These are phyloP conservation scores for Camellia japonica DNA, from an alignment of 148 eudicot species.

Conservation along the genomic window DNA sequence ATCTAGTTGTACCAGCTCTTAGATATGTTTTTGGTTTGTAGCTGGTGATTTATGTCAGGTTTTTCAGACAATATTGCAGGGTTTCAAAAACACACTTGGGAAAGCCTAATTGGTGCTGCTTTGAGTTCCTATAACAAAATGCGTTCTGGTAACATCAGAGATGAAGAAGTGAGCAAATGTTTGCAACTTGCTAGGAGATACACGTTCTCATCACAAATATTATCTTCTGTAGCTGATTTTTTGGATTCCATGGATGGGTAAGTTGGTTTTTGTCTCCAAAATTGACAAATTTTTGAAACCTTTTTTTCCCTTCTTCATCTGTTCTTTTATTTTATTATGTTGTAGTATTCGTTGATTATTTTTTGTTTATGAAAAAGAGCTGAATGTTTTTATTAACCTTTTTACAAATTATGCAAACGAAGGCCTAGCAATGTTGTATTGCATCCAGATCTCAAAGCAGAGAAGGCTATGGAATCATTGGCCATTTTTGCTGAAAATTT, in stretches of 20 bases:
- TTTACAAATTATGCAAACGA: constrained; percentile 13
- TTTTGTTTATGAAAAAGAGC: not conserved
- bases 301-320: not conserved
- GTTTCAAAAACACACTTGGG: constrained; percentile 41
- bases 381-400: constrained; percentile 3
- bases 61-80: constrained; percentile 46
- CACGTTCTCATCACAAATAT: constrained; percentile 55
- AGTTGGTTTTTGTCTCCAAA: constrained; percentile 20
- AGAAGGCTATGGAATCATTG: constrained; percentile 45
- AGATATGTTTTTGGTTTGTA: not conserved
- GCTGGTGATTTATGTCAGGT: constrained; percentile 14
- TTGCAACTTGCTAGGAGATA: constrained; percentile 59
- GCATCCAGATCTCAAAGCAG: constrained; percentile 53
- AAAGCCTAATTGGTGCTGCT: constrained; percentile 76
- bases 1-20: constrained; percentile 1
- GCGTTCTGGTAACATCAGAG: constrained; percentile 22
- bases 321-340: not conserved
- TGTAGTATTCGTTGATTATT: not conserved
- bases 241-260: constrained; percentile 63
- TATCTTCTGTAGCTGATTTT: constrained; percentile 72
- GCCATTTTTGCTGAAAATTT: constrained; percentile 62
- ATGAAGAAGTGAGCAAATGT: constrained; percentile 37
- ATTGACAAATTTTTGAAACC: not conserved
- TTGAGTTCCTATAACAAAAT: constrained; percentile 52
- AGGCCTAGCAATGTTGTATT: constrained; percentile 33